Conservation (phyloP, 441 rosid species). For the Populus hybrid region DNA sequence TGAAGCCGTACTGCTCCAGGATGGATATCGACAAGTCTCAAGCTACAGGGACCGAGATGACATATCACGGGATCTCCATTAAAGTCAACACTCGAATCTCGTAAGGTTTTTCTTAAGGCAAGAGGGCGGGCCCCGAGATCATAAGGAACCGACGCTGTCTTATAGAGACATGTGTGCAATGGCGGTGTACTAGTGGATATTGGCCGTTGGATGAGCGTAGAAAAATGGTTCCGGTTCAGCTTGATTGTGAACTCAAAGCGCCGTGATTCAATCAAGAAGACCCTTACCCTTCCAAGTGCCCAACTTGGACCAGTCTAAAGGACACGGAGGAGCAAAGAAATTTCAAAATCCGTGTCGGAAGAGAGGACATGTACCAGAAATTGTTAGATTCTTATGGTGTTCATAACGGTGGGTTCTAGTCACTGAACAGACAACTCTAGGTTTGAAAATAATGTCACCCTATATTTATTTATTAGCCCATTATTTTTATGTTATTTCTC, state of each 20-base stretch:
- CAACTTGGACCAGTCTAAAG: neutral
- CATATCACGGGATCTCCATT: neutral
- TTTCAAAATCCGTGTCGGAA: neutral
- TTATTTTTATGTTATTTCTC: no score
- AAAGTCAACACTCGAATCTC: no score
- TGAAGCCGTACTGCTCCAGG: no score
- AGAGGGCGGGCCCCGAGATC: neutral
- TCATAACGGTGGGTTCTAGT: neutral
- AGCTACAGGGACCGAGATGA: neutral
- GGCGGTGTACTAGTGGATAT: neutral
- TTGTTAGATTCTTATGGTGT: no score
- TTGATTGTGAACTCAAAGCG: neutral
- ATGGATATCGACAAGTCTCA: no score
- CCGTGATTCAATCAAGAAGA: neutral
- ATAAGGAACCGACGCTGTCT: neutral
- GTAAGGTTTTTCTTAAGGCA: neutral
- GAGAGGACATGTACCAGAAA: neutral
- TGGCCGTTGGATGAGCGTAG: conserved; percentile 3
- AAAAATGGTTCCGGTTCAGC: neutral
- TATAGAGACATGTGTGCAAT: neutral
- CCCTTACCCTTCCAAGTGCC: neutral
- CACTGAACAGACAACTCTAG: neutral
- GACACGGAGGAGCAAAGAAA: neutral
- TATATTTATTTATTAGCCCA: no score
- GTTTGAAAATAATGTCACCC: no score